Base-by-base conservation (phyloP, 805 yeast species). In the Lachancea kluyveri region DNA sequence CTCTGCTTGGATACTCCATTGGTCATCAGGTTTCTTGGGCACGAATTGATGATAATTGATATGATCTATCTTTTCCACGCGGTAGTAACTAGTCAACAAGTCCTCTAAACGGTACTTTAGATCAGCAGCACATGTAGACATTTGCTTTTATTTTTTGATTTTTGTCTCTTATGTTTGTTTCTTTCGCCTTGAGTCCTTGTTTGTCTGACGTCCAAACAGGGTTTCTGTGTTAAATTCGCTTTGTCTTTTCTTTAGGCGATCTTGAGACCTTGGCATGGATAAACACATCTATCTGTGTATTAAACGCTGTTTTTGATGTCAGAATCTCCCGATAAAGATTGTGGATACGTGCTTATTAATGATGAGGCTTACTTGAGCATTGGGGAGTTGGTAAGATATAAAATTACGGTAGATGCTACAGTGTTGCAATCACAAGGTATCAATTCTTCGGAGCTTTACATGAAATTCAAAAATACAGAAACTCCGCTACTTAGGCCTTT, bases 401-500 rank as follows among this genome's bases (percentile, higher is more conserved):
- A 33, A 16, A 33, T 56, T 16, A 43, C 43, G 1, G 40, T 53
- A 5, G 46, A 50, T 28, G 41, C 34, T 21, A 21, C 33, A 6
- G 20, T 38, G 29, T 29, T 53, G 6, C 26, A 17, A 10, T 36
- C 29, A 8, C 38, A 41, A n/a, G 42, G 36, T 10, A 20, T 39
- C 18, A 25, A 27, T 10, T 17, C 31, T 6, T 29, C 35, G 1
- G 40, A 46, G 19, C 29, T 52, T 17, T 43, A 39, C 64, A 56
- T 79, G 11, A 70, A 73, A 33, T 71, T 88, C 22, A 75, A 73
- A 47, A 88, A 88, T 57, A 63, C 60, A 3, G 96, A 87, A 54
- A 72, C 74, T 42, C 60, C 83, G 3, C 69, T 92, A 1, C 53
- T 85, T 43, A 59, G 94, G 17, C 94, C 96, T 0, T 82, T 95